Evolutionary conservation across 495 filamentous ascomycete species (phyloP).

Genomic region (Penicillium alfredii): DNA sequence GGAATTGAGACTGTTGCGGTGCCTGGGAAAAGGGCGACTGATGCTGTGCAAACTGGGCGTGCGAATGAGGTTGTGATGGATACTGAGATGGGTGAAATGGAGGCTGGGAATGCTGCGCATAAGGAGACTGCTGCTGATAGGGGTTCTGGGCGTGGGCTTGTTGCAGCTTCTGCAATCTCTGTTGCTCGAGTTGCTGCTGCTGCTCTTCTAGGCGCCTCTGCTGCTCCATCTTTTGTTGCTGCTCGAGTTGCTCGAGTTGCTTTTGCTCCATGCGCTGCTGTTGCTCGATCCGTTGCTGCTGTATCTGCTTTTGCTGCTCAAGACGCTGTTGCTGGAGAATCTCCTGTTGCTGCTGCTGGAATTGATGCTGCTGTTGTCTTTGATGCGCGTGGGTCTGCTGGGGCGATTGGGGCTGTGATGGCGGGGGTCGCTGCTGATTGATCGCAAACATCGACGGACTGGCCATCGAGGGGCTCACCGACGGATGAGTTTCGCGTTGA

Average conservation of each 20-base stretch:
- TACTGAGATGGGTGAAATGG: slow-evolving; percentile 23
- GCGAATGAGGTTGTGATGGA: slow-evolving; percentile 14
- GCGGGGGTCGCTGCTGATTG: slow-evolving; percentile 25
- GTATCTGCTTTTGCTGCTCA: slow-evolving; percentile 13
- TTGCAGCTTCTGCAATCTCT: slow-evolving; percentile 19
- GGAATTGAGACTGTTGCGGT: slow-evolving; percentile 15
- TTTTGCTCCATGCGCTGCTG: slow-evolving; percentile 5
- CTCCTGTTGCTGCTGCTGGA: slow-evolving; percentile 16
- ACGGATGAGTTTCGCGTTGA: slow-evolving; percentile 26
- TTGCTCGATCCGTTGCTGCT: slow-evolving; percentile 16
- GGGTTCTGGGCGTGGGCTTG: slow-evolving; percentile 20
- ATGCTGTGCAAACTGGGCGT: slow-evolving; percentile 6
- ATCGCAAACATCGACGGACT: slow-evolving; percentile 25
- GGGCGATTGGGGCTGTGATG: slow-evolving; percentile 29
- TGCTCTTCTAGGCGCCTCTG: slow-evolving; percentile 19
- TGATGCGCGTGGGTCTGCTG: slow-evolving; percentile 27
- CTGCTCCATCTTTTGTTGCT: slow-evolving; percentile 14
- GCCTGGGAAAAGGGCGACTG: slow-evolving; percentile 9
- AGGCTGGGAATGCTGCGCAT: slow-evolving; percentile 9
- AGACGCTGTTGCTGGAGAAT: slow-evolving; percentile 12
- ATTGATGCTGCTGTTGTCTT: slow-evolving; percentile 23
- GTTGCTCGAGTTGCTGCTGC: slow-evolving; percentile 11
- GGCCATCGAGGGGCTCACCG: slow-evolving; percentile 24
- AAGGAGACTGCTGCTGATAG: slow-evolving; percentile 15
- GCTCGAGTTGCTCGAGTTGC: slow-evolving; percentile 11